Evolutionary conservation across 306 rosid species (phyloP), one percentile per base, ranked within the genome.

Genomic region (Calophaca sinica): DNA sequence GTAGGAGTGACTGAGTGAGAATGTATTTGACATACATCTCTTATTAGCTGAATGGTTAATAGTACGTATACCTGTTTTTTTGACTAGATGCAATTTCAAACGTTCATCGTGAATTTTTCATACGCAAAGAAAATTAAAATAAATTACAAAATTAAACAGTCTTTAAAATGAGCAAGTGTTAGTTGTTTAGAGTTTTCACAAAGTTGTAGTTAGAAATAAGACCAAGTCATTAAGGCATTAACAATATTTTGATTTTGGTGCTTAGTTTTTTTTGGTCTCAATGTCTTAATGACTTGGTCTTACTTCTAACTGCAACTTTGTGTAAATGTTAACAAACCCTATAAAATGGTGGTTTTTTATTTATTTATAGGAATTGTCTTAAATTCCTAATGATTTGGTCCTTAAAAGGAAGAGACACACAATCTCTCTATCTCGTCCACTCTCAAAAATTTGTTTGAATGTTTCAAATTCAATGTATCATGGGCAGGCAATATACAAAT

Each of bases 401-500:
- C 36, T 33, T 33, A 33, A 33, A 33, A 33, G 4, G 36, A 4
- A 20, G 26, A 20, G 26, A 20, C 26, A 20, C 26, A 20, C 26
- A 20, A 20, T 20, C 26, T 20, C 26, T 20, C 26, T 46, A 66
- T 2, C 9, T 53, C 44, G 55, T 59, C 62, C 64, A 12, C 55
- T 60, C 44, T 28, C 0, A 35, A 14, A 62, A 4, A 52, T 53
- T 76, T 44, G 61, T 62, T 52, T 62, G 71, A 76, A 46, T 73
- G 58, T 15, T 67, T 80, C 26, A 20, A 20, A 1, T 20, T 20
- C 65, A 66, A 35, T 14, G 15, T 20, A 58, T 38, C 64, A 13
- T 66, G 31, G 63, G 63, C 7, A 26, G 44, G 32, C 58, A 29
- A 50, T 15, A 36, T 32, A 48, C 32, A 71, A 65, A 50, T 39